Evolutionary conservation across 805 yeast species (phyloP), one percentile per base, ranked within the genome.

Genomic region (Hanseniaspora osmophila): DNA sequence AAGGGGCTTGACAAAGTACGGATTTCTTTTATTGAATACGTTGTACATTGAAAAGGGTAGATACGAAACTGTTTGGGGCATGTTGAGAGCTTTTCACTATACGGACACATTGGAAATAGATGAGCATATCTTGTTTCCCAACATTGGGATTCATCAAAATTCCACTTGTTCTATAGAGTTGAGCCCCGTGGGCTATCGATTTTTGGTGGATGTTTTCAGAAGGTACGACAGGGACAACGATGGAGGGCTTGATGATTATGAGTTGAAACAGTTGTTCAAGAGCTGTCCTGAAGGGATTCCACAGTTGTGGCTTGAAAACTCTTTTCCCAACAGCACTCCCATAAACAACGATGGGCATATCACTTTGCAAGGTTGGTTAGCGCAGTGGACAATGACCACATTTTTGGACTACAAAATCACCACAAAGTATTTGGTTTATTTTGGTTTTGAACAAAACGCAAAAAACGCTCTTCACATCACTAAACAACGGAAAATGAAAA

Each of bases 301-400:
- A 0, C 70, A 70, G 47, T 67, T 83, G 7, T 92, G 99, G 99
- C 69, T 71, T 33, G 87, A 84, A 12, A 73, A 84, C 0, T 79
- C 79, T 51, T 92, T 92, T 57, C 99, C 99, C 0, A 68, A 73
- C 22, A 77, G 94, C 1, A 84, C 94, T 10, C 95, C 90, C 1
- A 75, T 94, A 44, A 88, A 87, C 58, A 96, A 87, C 51, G 80
- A 78, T 50, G 96, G 95, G 0, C 74, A 78, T 58, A 87, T 92
- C 3, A 86, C 97, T 0, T 63, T 92, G 27, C 98, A 94, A 64
- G 98, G 99, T 2, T 92, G 99, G 99, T 65, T 92, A 35, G 98
- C 98, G 0, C 97, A 90, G 56, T 92, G 99, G 99, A 81, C 90
- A 54, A 83, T 92, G 84, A 86, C 96, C 0, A 90, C 97, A 0